These are phyloP conservation scores for Tulasnella sp. DNA, from an alignment of 768 basidiomycete species.

Conservation along the genomic window DNA sequence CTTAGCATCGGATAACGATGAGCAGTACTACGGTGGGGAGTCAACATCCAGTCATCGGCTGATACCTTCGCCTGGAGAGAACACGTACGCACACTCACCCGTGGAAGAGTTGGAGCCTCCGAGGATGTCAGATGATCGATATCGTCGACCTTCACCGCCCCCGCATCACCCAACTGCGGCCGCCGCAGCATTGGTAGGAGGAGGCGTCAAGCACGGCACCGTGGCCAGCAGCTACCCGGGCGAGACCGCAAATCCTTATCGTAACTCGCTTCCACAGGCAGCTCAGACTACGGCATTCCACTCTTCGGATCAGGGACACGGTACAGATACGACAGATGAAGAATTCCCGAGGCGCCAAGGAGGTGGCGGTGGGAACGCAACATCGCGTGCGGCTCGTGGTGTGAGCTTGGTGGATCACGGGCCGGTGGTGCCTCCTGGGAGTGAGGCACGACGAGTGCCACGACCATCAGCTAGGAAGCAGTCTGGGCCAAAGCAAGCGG, in stretches of 20 bases:
- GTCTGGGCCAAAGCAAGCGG: not conserved
- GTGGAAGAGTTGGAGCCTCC: not conserved
- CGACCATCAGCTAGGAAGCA: conserved; percentile 47
- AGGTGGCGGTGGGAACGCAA: not conserved
- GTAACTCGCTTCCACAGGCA: conserved; percentile 34
- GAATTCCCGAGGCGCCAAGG: not conserved
- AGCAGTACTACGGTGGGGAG: conserved; percentile 19
- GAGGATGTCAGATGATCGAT: not conserved
- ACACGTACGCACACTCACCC: not conserved
- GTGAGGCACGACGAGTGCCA: conserved; percentile 62
- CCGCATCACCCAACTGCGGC: too few relatives aligned
- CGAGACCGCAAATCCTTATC: conserved; percentile 50
- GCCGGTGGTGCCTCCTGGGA: conserved; percentile 65
- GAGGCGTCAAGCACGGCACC: conserved; percentile 13
- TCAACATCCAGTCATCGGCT: conserved; percentile 37
- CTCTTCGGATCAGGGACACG: conserved; percentile 12
- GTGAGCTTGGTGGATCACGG: conserved; percentile 74
- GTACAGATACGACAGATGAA: not conserved
- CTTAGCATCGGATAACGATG: not conserved
- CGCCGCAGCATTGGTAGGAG: too few relatives aligned
- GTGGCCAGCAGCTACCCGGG: conserved; percentile 32
- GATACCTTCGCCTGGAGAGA: conserved; percentile 23
- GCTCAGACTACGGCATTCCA: conserved; percentile 17
- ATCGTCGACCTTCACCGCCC: not conserved
- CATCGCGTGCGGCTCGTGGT: conserved; percentile 36